These are phyloP conservation scores for Fusarium lateritium DNA, from an alignment of 2,329 filamentous ascomycete genomes.

Conservation along the genomic window DNA sequence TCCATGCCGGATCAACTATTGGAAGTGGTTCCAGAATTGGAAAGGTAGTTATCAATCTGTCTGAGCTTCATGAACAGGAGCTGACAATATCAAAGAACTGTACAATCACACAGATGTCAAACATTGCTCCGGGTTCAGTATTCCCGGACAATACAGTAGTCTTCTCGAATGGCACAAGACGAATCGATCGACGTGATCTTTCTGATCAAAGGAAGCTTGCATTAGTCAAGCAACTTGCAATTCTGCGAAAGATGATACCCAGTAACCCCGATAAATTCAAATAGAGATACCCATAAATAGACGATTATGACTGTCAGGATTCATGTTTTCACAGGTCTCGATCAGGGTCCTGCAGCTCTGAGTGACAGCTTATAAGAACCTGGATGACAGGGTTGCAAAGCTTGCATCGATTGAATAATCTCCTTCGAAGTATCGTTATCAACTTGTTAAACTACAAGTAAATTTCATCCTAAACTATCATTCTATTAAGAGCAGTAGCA, in stretches of 20 bases:
- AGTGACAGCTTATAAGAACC: too few species aligned
- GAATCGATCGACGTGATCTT: constrained; percentile 72
- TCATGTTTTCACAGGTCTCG: background rate
- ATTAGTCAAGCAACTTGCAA: constrained; percentile 77
- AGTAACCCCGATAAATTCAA: constrained; percentile 70
- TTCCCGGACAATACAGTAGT: constrained; percentile 79
- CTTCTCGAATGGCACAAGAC: constrained; percentile 73
- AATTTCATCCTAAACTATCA: too few species aligned
- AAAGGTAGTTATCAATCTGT: constrained; percentile 63
- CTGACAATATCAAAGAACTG: constrained; percentile 68
- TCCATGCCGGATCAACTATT: constrained; percentile 73
- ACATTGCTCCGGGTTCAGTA: constrained; percentile 69
- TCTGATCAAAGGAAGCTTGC: constrained; percentile 74
- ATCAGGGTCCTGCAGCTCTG: too few species aligned
- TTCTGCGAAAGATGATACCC: constrained; percentile 75
- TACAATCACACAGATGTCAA: constrained; percentile 76
- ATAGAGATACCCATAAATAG: constrained; percentile 43
- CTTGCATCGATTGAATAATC: too few species aligned
- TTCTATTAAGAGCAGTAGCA: too few species aligned
- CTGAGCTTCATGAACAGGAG: background rate
- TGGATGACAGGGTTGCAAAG: too few species aligned
- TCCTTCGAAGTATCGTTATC: too few species aligned
- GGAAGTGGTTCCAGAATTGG: constrained; percentile 74
- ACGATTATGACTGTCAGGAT: background rate
- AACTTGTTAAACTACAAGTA: too few species aligned